Base-by-base conservation (phyloP, 768 basidiomycete species). In the Strobilomyces confusus region DNA sequence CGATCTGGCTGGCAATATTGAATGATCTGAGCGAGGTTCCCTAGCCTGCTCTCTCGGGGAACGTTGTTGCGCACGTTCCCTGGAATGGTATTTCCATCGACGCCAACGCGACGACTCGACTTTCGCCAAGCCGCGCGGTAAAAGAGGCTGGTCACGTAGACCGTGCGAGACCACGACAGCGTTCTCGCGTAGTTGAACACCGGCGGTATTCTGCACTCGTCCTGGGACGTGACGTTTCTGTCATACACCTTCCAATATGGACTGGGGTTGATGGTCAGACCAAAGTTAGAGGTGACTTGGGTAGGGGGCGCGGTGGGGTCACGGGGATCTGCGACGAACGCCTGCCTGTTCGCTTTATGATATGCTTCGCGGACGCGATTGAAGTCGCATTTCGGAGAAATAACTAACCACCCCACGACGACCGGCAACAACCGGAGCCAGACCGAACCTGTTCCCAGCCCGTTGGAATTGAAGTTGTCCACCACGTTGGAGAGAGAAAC, bases 381-480 rank as follows among this genome's bases (percentile, higher is more conserved):
- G 4, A 65, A 63, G 54, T 76, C 72, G 47, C 72, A 73, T 52
- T 75, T 71, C 0, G 75, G 75, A 0, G 75, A 72, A 8, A 76
- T 55, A 46, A 74, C 65, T 8, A 77, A 57, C 72, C 75, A 77
- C 5, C 75, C 72, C 6, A 72, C 57, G 12, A 75, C 70, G 5
- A 77, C 56, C 0, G 76, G 69, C 7, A 78, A 37, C n/a, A 78
- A 64, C 75, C 76, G 78, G 8, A 77, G 56, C 75, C 74, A 79
- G 14, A 72, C 59, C 2, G 72, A 70, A 4, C 72, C 75, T 7
- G 73, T 71, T 19, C 67, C 72, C 48, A 74, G 68, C 0, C 75
- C 75, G 32, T 65, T 72, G 1, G 67, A 62, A 25, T 69, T 60
- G 4, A 75, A 57, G n/a, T 62, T 36, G 6, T 57, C 51, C 11